Evolutionary conservation across 192 early-diverging fungal species (phyloP), one percentile per base, ranked within the genome.

Genomic region (Backusella luteola): DNA sequence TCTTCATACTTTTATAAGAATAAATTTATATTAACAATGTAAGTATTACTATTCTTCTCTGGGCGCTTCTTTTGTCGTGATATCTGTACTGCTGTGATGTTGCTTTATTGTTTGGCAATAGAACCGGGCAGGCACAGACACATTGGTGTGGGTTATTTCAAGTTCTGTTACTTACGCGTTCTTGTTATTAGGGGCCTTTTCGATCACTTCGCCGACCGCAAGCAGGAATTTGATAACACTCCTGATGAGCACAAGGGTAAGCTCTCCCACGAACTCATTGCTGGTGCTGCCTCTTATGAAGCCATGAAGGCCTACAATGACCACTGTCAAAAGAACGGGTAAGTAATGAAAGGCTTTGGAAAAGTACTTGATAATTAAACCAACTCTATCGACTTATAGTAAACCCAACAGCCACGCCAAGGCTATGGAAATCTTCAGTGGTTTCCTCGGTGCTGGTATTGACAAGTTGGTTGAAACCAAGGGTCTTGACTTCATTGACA

Each of bases 401-500:
- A 74, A 78, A 38, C 80, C 76, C 73, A 41, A 74, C 42, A 67
- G 26, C 8, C 85, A 87, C 81, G 69, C 82, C 35, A 49, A 76
- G 29, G 80, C 81, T 80, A 87, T 85, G 81, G 81, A 84, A 66
- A 17, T 83, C 74, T 75, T 87, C 71, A 84, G 83, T 67, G 81
- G 53, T 76, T 67, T 87, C 32, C 83, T 78, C 46, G 85, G 76
- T 63, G 82, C 67, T 73, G 85, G 83, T 66, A 66, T 80, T 59
- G 85, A 87, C 78, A 87, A 83, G 76, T 73, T 83, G 6, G 23
- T 84, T 49, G 85, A 87, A 76, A 83, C 85, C 83, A 87, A 87
- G 81, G 85, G 85, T 59, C 73, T 87, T 56, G 81, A 87, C 67
- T 85, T 81, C 73, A 26, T 87, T 56, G 85, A 87, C 69, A 76